Percentiles rank a stretch among this genome's conserved stretches.
phyloP scores from a whole-genome alignment of 768 basidiomycete species.

The Lanmaoa pseudosensibilis region DNA sequence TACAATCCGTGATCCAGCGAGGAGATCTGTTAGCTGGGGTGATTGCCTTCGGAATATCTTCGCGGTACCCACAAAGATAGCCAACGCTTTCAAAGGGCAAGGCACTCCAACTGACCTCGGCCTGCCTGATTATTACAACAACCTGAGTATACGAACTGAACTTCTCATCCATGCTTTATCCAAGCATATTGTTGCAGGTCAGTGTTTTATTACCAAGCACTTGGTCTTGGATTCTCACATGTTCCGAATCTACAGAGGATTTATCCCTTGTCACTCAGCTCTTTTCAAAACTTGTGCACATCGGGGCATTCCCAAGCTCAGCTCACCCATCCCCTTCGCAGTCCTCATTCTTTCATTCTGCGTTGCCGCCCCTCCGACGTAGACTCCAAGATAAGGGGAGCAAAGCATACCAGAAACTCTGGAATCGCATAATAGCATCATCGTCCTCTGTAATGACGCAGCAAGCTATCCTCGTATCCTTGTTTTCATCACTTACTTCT shows the following conservation, averaged over 20 bases:
- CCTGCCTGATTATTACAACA: conserved; percentile 55
- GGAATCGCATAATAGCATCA: conserved; percentile 46
- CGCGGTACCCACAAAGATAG: conserved; percentile 72
- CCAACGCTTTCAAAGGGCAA: conserved; percentile 61
- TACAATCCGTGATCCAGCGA: conserved; percentile 21
- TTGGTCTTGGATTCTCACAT: conserved; percentile 9
- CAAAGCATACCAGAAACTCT: conserved; percentile 46
- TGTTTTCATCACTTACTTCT: conserved; percentile 49
- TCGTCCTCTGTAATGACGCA: conserved; percentile 53
- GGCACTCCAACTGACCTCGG: conserved; percentile 50
- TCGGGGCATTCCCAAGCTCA: conserved; percentile 62
- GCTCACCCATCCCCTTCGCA: conserved; percentile 55
- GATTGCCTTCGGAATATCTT: conserved; percentile 67
- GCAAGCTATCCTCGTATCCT: conserved; percentile 58
- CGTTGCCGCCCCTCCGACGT: conserved; percentile 48
- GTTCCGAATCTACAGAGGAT: conserved; percentile 36
- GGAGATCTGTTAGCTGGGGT: conserved; percentile 60
- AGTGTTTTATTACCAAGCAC: conserved; percentile 18
- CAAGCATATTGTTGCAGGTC: conserved; percentile 41
- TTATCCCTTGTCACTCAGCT: conserved; percentile 49
- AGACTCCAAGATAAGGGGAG: conserved; percentile 31
- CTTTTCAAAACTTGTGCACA: conserved; percentile 62
- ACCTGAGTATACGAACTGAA: conserved; percentile 54
- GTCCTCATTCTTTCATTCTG: conserved; percentile 65
- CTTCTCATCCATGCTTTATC: conserved; percentile 49